Conservation (phyloP, 2,329 filamentous ascomycete species). For the Aspergillus sp. region DNA sequence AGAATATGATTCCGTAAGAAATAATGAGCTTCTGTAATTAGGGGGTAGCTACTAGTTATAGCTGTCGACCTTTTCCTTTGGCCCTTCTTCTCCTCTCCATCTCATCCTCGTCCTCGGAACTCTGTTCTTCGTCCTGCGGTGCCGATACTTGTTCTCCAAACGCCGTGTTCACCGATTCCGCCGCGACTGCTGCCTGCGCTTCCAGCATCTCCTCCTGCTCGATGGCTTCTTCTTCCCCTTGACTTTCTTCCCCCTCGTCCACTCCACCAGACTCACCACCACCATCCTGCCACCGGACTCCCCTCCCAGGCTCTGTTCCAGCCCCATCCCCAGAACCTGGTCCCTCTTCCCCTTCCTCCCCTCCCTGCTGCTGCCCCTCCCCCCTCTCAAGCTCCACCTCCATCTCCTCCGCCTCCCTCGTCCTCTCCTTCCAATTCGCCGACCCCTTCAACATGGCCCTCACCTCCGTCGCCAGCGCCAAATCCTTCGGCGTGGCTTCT, state of each 20-base stretch:
- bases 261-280: conserved; percentile 7
- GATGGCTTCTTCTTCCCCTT: conserved; percentile 32
- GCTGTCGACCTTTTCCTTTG: not conserved
- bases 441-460: conserved; percentile 34
- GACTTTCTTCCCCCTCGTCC: conserved; percentile 12
- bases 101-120: conserved; percentile 9
- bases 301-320: not conserved
- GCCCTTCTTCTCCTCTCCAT: not conserved
- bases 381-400: conserved; percentile 3
- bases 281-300: conserved; percentile 23
- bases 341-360: conserved; percentile 1
- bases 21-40: too few relatives aligned
- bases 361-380: conserved; percentile 3
- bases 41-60: not conserved
- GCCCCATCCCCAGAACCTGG: not conserved
- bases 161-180: conserved; percentile 21
- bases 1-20: too few relatives aligned
- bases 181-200: conserved; percentile 28
- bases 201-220: conserved; percentile 32
- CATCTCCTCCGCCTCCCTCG: not conserved
- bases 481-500: conserved; percentile 21
- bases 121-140: conserved; percentile 22
- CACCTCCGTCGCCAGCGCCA: conserved; percentile 37
- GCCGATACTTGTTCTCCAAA: conserved; percentile 8
- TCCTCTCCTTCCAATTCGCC: conserved; percentile 27